These are phyloP conservation scores for Ceriops decandra DNA, from an alignment of 345 rosid genomes.

Conservation along the genomic window DNA sequence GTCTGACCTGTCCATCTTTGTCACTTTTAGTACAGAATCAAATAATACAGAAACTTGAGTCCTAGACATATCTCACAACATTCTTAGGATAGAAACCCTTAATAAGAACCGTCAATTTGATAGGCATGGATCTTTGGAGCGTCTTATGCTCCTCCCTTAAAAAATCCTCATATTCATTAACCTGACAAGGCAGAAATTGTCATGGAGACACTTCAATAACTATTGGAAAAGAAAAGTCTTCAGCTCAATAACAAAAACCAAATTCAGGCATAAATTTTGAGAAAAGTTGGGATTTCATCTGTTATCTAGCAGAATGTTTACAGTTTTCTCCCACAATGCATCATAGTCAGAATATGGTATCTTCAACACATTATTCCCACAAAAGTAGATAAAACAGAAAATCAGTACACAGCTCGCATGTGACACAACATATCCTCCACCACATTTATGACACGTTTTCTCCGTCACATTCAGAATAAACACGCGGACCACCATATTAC, in stretches of 20 bases:
- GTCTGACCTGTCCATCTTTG: constrained; percentile 77
- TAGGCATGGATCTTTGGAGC: constrained; percentile 34
- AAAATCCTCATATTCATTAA: constrained; percentile 38
- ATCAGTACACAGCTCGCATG: not conserved
- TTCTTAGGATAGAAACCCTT: constrained; percentile 57
- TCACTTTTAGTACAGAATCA: constrained; percentile 11
- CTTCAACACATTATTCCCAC: not conserved
- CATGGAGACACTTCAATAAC: not conserved
- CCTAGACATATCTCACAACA: constrained; percentile 39
- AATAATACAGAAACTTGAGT: constrained; percentile 14
- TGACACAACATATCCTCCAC: not conserved
- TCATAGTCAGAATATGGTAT: too few species aligned
- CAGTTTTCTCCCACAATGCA: too few species aligned
- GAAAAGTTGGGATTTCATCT: not conserved
- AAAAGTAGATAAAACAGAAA: not conserved
- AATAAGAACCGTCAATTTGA: constrained; percentile 28
- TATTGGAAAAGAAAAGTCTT: not conserved
- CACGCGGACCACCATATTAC: too few species aligned
- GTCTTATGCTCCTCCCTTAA: constrained; percentile 38
- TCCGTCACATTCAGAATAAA: too few species aligned
- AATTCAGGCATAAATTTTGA: not conserved
- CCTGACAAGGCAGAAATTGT: constrained; percentile 25
- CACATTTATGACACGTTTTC: not conserved
- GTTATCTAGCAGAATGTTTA: not conserved
- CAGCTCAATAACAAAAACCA: not conserved